Conservation (phyloP, 2,329 filamentous ascomycete genomes). For the Xylariaceae sp. region DNA sequence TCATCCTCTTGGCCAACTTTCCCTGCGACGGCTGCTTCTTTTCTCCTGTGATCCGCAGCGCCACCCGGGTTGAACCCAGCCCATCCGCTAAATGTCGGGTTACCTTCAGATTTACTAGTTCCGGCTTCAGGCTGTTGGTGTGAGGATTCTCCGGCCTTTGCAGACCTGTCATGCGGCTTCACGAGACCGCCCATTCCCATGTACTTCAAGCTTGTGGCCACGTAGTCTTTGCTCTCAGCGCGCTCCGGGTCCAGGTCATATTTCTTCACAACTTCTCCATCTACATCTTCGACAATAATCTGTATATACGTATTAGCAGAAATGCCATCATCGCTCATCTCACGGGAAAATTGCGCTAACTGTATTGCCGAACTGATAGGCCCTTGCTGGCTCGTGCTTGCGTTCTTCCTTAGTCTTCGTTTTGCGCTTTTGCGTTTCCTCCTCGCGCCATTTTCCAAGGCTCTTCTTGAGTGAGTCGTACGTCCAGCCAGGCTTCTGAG, state of each 20-base stretch:
- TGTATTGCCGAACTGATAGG: slow-evolving; percentile 83
- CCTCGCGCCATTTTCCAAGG: slow-evolving; percentile 56
- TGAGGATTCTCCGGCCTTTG: slow-evolving; percentile 33
- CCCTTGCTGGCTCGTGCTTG: slow-evolving; percentile 72
- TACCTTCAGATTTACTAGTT: slow-evolving; percentile 16
- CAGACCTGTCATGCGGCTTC: slow-evolving; percentile 44
- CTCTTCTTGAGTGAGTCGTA: slow-evolving; percentile 52
- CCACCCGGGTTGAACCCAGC: slow-evolving; percentile 43
- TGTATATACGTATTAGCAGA: slow-evolving; percentile 42
- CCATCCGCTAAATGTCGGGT: slow-evolving; percentile 54
- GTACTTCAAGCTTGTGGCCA: slow-evolving; percentile 54
- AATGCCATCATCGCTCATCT: not conserved
- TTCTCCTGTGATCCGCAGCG: slow-evolving; percentile 45
- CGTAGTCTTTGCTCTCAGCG: slow-evolving; percentile 43
- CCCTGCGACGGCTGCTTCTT: slow-evolving; percentile 34
- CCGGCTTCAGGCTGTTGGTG: slow-evolving; percentile 35
- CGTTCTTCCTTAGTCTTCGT: slow-evolving; percentile 58
- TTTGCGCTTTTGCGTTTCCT: slow-evolving; percentile 66
- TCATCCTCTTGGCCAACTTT: slow-evolving; percentile 65
- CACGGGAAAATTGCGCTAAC: slow-evolving; percentile 44
- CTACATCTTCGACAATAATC: slow-evolving; percentile 86
- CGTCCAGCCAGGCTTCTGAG: slow-evolving; percentile 45
- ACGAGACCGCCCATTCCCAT: slow-evolving; percentile 54
- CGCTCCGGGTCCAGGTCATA: slow-evolving; percentile 71
- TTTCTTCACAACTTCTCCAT: slow-evolving; percentile 84